phyloP scores from a whole-genome alignment of 352 stramenopile genomes.

The Phytophthora multivora region DNA sequence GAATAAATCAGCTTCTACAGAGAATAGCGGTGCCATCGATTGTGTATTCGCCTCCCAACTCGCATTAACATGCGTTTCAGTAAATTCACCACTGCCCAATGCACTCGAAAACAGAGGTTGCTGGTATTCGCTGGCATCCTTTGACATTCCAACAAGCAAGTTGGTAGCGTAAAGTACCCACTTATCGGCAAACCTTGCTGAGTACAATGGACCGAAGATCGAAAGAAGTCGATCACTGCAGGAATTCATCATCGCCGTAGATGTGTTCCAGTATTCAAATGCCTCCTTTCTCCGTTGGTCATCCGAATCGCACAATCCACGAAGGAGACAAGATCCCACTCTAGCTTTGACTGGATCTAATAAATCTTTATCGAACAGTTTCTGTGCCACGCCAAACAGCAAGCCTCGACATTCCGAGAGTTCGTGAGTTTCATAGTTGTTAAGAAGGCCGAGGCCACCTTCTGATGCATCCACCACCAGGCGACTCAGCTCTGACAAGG shows the following conservation, averaged over 20 bases:
- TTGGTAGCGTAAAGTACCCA: slow-evolving; percentile 79
- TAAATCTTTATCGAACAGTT: slow-evolving; percentile 38
- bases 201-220: slow-evolving; percentile 59
- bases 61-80: slow-evolving; percentile 64
- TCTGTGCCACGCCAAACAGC: slow-evolving; percentile 49
- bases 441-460: slow-evolving; percentile 50
- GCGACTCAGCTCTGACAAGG: slow-evolving; percentile 24
- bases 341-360: slow-evolving; percentile 14
- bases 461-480: slow-evolving; percentile 31
- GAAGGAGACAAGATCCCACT: slow-evolving; percentile 47
- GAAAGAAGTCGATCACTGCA: slow-evolving; percentile 50
- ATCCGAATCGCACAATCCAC: slow-evolving; percentile 59
- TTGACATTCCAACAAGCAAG: slow-evolving; percentile 49
- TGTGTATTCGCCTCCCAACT: slow-evolving; percentile 69
- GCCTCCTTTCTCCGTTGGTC: slow-evolving; percentile 41
- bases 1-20: slow-evolving; percentile 66
- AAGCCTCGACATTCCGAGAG: slow-evolving; percentile 43
- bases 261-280: slow-evolving; percentile 55
- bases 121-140: slow-evolving; percentile 34
- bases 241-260: slow-evolving; percentile 32
- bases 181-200: slow-evolving; percentile 49
- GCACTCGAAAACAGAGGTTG: slow-evolving; percentile 55
- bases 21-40: slow-evolving; percentile 81
- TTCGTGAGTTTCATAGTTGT: slow-evolving; percentile 40
- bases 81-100: slow-evolving; percentile 50